phyloP scores from a whole-genome alignment of 768 basidiomycete species.

The Cystofilobasidium macerans region DNA sequence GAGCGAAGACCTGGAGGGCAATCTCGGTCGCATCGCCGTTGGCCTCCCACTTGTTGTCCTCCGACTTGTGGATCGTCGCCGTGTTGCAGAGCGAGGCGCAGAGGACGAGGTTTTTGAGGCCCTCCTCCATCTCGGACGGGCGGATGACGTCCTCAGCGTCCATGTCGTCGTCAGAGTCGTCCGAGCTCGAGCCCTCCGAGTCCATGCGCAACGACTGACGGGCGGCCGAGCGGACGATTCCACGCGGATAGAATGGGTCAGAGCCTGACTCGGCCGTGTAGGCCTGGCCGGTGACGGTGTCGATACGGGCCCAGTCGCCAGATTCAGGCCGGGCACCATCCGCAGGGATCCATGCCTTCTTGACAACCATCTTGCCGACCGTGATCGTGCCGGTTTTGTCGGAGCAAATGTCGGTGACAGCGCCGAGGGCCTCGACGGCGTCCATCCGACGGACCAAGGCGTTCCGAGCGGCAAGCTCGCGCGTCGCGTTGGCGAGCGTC shows the following conservation, averaged over 20 bases:
- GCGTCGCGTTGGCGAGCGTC: constrained; percentile 50
- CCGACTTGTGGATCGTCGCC: constrained; percentile 37
- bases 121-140: constrained; percentile 27
- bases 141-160: constrained; percentile 33
- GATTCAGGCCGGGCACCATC: constrained; percentile 32
- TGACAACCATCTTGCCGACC: constrained; percentile 42
- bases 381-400: constrained; percentile 57
- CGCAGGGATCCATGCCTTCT: constrained; percentile 42
- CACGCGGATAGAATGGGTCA: constrained; percentile 39
- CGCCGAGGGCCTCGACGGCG: constrained; percentile 53
- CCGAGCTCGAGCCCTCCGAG: constrained; percentile 25
- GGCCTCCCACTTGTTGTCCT: constrained; percentile 43
- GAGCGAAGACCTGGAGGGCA: constrained; percentile 38
- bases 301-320: constrained; percentile 28
- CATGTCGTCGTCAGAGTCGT: constrained; percentile 28
- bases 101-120: constrained; percentile 36
- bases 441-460: constrained; percentile 56
- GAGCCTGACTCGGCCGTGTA: constrained; percentile 37
- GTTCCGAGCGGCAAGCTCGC: constrained; percentile 46
- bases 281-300: constrained; percentile 32
- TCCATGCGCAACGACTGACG: constrained; percentile 25
- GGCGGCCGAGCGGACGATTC: constrained; percentile 30
- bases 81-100: constrained; percentile 42
- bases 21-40: constrained; percentile 46
- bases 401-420: constrained; percentile 48